These are phyloP conservation scores for Globisporangium yorkense DNA, from an alignment of 352 stramenopile genomes.

Conservation along the genomic window DNA sequence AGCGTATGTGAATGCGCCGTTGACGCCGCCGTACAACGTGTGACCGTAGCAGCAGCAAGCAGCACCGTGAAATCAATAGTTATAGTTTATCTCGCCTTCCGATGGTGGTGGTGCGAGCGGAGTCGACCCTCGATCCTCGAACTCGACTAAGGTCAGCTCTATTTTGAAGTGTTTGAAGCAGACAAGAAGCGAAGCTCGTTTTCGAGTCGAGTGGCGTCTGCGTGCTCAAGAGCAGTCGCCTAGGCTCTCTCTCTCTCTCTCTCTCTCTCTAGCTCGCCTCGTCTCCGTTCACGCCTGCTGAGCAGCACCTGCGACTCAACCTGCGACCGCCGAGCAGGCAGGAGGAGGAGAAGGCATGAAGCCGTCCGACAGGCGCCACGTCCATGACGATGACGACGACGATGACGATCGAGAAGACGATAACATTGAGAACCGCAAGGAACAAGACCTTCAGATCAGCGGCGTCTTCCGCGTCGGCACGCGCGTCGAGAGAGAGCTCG, in stretches of 20 bases:
- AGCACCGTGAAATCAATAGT: background rate
- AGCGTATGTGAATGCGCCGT: background rate
- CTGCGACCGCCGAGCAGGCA: no score
- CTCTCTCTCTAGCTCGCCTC: no score
- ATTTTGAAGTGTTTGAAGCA: no score
- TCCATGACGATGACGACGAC: background rate
- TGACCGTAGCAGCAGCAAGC: background rate
- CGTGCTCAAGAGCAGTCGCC: no score
- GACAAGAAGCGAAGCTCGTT: no score
- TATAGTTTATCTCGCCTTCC: background rate
- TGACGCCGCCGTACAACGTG: background rate
- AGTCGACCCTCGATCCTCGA: no score
- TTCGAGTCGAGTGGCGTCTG: no score
- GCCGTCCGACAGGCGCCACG: conserved; percentile 7
- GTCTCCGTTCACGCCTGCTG: no score
- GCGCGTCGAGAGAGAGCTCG: conserved; percentile 63
- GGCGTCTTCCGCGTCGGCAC: conserved; percentile 29
- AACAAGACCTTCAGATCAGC: background rate
- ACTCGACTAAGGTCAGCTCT: no score
- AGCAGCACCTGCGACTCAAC: no score
- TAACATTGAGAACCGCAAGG: conserved; percentile 5
- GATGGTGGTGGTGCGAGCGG: no score
- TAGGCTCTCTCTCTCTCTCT: no score
- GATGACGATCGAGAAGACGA: background rate
- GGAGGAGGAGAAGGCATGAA: background rate